A percentile compares a stretch with the other conserved stretches of the same genome.
phyloP scores from a whole-genome alignment of 2,329 filamentous ascomycete species.

The Pseudocercospora crystallina region DNA sequence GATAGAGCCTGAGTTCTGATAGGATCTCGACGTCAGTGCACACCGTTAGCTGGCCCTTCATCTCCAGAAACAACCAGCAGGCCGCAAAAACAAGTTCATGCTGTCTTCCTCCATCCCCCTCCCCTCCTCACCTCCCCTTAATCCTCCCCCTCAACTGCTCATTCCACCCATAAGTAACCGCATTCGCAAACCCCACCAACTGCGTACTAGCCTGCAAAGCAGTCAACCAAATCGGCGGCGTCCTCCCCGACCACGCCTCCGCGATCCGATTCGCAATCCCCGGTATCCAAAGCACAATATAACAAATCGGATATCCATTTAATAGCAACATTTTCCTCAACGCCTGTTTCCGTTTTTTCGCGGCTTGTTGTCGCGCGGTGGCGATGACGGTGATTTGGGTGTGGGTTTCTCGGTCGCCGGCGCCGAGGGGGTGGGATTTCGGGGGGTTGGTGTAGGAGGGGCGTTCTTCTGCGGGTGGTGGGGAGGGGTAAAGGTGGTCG shows the following conservation, averaged over 20 bases:
- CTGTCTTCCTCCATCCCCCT: too few species aligned
- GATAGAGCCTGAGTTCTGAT: too few species aligned
- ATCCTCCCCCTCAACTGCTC: constrained; percentile 19
- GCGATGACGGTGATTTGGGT: neutral
- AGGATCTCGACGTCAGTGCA: too few species aligned
- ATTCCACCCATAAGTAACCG: constrained; percentile 21
- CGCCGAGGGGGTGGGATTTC: too few species aligned
- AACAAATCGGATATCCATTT: constrained; percentile 37
- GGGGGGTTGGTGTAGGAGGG: too few species aligned
- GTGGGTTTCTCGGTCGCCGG: too few species aligned
- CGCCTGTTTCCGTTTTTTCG: constrained; percentile 14
- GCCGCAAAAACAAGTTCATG: too few species aligned
- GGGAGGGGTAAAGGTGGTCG: constrained; percentile 2
- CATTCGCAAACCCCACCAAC: constrained; percentile 22
- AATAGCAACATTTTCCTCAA: constrained; percentile 32
- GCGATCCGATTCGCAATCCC: constrained; percentile 30
- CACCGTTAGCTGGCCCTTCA: too few species aligned
- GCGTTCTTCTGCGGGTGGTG: neutral
- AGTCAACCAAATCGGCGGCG: constrained; percentile 19
- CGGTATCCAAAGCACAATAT: constrained; percentile 37
- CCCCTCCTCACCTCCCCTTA: too few species aligned
- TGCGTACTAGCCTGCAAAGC: constrained; percentile 24
- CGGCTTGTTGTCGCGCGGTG: neutral
- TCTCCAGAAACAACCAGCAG: too few species aligned
- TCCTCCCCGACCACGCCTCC: constrained; percentile 12